Conservation (phyloP, 148 eudicot genomes). For the Nyssa sinensis region DNA sequence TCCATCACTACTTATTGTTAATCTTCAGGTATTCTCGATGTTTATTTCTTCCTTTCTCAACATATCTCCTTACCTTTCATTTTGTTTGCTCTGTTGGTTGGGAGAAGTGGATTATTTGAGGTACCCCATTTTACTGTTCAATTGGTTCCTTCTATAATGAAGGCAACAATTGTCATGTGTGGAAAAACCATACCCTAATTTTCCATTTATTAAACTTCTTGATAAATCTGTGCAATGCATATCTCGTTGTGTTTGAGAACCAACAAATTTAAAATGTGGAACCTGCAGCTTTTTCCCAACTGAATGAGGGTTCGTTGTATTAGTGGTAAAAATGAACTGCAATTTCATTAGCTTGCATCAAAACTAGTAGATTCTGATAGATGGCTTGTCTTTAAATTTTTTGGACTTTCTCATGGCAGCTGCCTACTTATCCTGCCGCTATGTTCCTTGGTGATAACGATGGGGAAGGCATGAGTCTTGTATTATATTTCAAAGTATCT, state of each 20-base stretch:
- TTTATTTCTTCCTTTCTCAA: background rate
- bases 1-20: constrained; percentile 72
- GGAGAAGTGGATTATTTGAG: background rate
- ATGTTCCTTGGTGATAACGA: constrained; percentile 65
- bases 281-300: background rate
- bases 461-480: constrained; percentile 84
- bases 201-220: no score
- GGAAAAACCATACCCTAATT: background rate
- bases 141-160: background rate
- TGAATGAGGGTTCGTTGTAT: background rate
- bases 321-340: background rate
- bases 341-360: background rate
- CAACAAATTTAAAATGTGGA: background rate
- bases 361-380: background rate
- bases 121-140: background rate
- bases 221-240: background rate
- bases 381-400: background rate
- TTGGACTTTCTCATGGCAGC: constrained; percentile 30
- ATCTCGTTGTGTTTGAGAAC: background rate
- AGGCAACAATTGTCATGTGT: background rate
- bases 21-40: constrained; percentile 61
- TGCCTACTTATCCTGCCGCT: constrained; percentile 79
- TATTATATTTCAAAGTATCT: constrained; percentile 67
- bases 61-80: background rate
- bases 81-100: background rate